phyloP scores from a whole-genome alignment of 2,329 filamentous ascomycete species.

The Xylariomycetidae sp. region DNA sequence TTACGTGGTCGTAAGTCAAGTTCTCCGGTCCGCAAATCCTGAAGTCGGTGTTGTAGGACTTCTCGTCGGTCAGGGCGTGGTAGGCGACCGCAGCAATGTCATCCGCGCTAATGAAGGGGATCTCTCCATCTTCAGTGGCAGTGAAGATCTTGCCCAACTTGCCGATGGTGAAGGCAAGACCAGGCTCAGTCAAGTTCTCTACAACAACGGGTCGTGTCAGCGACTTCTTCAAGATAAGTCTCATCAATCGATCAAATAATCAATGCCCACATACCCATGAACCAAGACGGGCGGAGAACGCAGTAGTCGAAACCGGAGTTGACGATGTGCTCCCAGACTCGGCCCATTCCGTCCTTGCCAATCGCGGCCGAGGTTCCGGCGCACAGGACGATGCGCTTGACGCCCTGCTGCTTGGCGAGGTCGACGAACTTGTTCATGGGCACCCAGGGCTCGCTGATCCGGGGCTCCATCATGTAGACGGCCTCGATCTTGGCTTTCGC shows the following conservation, averaged over 20 bases:
- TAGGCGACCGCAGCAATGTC: constrained; percentile 15
- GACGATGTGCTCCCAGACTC: constrained; percentile 16
- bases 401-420: constrained; percentile 11
- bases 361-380: constrained; percentile 11
- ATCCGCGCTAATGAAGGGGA: constrained; percentile 16
- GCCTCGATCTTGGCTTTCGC: constrained; percentile 8
- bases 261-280: constrained; percentile 17
- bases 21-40: constrained; percentile 13
- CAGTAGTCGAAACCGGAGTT: constrained; percentile 13
- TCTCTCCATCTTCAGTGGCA: constrained; percentile 13
- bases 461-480: constrained; percentile 16
- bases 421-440: constrained; percentile 17
- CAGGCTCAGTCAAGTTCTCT: constrained; percentile 16
- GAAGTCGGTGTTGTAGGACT: constrained; percentile 14
- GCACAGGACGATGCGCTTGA: constrained; percentile 15
- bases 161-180: constrained; percentile 11
- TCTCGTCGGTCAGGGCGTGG: constrained; percentile 15
- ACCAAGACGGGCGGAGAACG: constrained; percentile 19
- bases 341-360: constrained; percentile 16
- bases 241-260: too few species aligned
- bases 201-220: too few species aligned
- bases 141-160: constrained; percentile 14
- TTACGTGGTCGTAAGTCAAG: constrained; percentile 16
- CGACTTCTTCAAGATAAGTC: too few species aligned
- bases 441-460: constrained; percentile 10